These are phyloP conservation scores for Pichia sp. DNA, from an alignment of 1,139 yeast species.

Conservation along the genomic window DNA sequence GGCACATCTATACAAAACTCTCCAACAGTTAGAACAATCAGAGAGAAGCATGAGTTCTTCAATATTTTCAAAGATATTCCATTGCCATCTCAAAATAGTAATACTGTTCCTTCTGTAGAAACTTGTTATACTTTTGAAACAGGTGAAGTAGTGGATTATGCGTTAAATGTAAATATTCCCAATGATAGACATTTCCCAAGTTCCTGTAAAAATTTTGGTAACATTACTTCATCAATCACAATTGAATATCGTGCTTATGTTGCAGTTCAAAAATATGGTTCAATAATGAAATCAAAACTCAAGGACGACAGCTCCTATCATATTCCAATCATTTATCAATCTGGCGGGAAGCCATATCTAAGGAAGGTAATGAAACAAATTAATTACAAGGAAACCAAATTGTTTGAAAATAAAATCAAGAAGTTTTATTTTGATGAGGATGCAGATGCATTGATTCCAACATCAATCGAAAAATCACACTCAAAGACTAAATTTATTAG, in stretches of 20 bases:
- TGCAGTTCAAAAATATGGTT: constrained; percentile 8
- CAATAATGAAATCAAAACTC: not conserved
- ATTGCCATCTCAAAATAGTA: not conserved
- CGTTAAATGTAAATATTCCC: constrained; percentile 8
- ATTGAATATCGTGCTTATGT: constrained; percentile 9
- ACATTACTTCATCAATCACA: constrained; percentile 2
- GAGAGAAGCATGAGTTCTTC: constrained; percentile 1
- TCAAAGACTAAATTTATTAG: constrained; percentile 19
- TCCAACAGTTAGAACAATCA: not conserved
- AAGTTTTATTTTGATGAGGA: constrained; percentile 16
- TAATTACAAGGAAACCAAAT: not conserved
- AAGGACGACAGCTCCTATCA: not conserved
- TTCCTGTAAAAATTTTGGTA: constrained; percentile 5
- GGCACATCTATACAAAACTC: not conserved
- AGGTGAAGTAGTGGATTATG: constrained; percentile 4
- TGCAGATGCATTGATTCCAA: constrained; percentile 15
- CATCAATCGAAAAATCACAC: constrained; percentile 16
- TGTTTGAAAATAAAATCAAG: constrained; percentile 18
- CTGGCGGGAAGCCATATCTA: constrained; percentile 3
- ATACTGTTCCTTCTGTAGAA: not conserved
- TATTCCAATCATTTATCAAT: constrained; percentile 8
- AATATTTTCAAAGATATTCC: constrained; percentile 1
- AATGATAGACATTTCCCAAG: constrained; percentile 9
- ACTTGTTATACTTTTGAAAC: not conserved
- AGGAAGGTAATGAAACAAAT: not conserved